These are phyloP conservation scores for Vishniacozyma victoriae DNA, from an alignment of 768 basidiomycete genomes.

Conservation along the genomic window DNA sequence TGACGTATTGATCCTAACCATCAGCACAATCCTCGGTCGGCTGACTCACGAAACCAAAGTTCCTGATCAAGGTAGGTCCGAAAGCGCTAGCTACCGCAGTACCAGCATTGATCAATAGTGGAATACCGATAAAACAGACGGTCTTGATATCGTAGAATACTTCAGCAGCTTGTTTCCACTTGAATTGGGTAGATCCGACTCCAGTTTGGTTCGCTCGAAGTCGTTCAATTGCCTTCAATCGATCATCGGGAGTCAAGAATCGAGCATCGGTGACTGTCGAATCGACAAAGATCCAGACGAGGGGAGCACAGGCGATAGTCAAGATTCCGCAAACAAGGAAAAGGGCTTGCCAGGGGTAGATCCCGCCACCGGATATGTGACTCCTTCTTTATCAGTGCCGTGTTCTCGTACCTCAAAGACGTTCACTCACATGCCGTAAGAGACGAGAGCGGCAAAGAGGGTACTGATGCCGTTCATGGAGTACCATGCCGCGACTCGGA, in stretches of 20 bases:
- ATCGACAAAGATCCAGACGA: conserved; percentile 37
- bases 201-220: conserved; percentile 44
- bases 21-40: conserved; percentile 36
- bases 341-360: conserved; percentile 38
- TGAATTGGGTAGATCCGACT: conserved; percentile 40
- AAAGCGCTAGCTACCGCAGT: neutral
- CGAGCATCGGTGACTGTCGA: conserved; percentile 29
- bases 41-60: conserved; percentile 36
- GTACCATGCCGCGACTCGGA: conserved; percentile 35
- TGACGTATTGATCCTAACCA: conserved; percentile 16
- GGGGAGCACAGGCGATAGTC: conserved; percentile 34
- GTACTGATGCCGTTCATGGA: conserved; percentile 39
- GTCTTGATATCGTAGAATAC: neutral
- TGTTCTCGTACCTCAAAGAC: conserved; percentile 43
- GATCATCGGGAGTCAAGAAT: conserved; percentile 38
- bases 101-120: too few species aligned
- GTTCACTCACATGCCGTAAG: conserved; percentile 47
- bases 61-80: conserved; percentile 20
- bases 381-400: conserved; percentile 7
- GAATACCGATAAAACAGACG: neutral
- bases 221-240: conserved; percentile 38
- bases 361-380: conserved; percentile 25
- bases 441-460: conserved; percentile 33
- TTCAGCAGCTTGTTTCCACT: conserved; percentile 22
- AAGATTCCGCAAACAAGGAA: conserved; percentile 40